A percentile compares a stretch with the other conserved stretches of the same genome.
These are phyloP conservation scores for Sporisorium iseilematis-ciliati DNA, from an alignment of 1,284 basidiomycete species.

Conservation along the genomic window DNA sequence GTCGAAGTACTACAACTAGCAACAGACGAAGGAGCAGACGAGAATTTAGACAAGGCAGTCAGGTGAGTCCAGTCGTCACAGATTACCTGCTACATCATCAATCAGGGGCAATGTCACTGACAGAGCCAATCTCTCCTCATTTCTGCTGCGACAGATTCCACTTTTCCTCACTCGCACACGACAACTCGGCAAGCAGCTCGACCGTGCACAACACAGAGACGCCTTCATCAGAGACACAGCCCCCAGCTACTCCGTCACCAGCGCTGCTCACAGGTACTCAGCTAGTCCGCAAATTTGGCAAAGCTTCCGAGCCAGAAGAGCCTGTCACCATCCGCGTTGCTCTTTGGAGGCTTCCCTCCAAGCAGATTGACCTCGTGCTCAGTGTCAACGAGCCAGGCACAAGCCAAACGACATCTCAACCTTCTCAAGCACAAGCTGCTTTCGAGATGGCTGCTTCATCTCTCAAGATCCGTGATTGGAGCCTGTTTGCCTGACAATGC, in stretches of 20 bases:
- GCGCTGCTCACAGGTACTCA: constrained; percentile 57
- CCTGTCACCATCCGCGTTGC: constrained; percentile 61
- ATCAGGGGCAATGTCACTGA: neutral
- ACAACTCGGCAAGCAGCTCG: constrained; percentile 80
- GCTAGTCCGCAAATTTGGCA: constrained; percentile 63
- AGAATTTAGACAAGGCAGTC: constrained; percentile 69
- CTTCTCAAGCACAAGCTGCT: constrained; percentile 20
- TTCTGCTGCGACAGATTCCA: constrained; percentile 77
- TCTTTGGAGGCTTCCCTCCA: constrained; percentile 61
- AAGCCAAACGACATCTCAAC: neutral
- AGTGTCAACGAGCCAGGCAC: constrained; percentile 62
- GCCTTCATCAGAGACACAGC: constrained; percentile 10
- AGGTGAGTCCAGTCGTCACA: constrained; percentile 49
- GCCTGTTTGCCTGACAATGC: constrained; percentile 30
- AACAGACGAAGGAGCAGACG: constrained; percentile 74
- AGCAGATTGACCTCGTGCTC: constrained; percentile 65
- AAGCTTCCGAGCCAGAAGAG: constrained; percentile 43
- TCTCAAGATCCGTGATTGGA: constrained; percentile 40
- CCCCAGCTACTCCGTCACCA: constrained; percentile 47
- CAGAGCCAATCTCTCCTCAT: neutral
- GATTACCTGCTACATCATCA: neutral
- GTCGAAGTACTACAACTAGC: constrained; percentile 87
- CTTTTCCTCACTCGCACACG: constrained; percentile 89
- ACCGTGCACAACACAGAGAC: constrained; percentile 72
- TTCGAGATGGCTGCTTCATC: constrained; percentile 37